These are phyloP conservation scores for Drechmeria coniospora DNA, from an alignment of 2,329 filamentous ascomycete species.

Conservation along the genomic window DNA sequence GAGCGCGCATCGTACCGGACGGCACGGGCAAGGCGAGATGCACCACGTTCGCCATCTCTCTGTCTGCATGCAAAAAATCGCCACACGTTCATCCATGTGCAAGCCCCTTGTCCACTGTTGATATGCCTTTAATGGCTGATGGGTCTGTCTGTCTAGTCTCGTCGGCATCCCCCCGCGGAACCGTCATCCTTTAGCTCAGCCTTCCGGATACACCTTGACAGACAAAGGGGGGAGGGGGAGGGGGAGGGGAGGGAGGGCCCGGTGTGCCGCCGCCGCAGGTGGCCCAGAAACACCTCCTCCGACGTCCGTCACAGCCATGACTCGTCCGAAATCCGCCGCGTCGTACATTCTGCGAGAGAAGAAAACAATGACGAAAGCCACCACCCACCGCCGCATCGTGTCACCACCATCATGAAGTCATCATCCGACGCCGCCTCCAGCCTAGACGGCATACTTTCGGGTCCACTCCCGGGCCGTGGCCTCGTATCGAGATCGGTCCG, in stretches of 20 bases:
- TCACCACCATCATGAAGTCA: slow-evolving; percentile 3
- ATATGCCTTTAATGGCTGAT: slow-evolving; percentile 22
- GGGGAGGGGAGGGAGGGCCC: too few species aligned
- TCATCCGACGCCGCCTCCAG: slow-evolving; percentile 1
- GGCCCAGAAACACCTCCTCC: slow-evolving; percentile 2
- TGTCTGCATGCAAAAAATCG: slow-evolving; percentile 11
- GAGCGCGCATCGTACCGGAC: neutral
- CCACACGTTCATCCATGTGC: slow-evolving; percentile 19
- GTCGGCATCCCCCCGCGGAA: slow-evolving; percentile 13
- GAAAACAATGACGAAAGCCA: slow-evolving; percentile 11
- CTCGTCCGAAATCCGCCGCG: slow-evolving; percentile 2
- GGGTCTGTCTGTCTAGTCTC: slow-evolving; percentile 20
- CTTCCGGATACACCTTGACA: slow-evolving; percentile 9
- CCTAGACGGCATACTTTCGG: slow-evolving; percentile 90
- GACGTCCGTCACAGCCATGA: slow-evolving; percentile 1
- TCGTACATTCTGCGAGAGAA: slow-evolving; percentile 4
- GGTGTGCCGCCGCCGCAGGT: neutral
- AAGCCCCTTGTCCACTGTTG: slow-evolving; percentile 22
- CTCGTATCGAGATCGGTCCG: slow-evolving; percentile 89
- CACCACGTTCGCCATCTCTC: slow-evolving; percentile 8
- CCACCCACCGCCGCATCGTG: slow-evolving; percentile 12
- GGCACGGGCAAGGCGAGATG: slow-evolving; percentile 3
- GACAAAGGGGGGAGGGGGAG: too few species aligned
- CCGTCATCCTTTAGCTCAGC: slow-evolving; percentile 11
- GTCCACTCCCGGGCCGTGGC: slow-evolving; percentile 97